Percentiles rank a stretch among this genome's conserved stretches.
These are phyloP conservation scores for Phytophthora brassicae DNA, from an alignment of 352 stramenopile genomes.

Conservation along the genomic window DNA sequence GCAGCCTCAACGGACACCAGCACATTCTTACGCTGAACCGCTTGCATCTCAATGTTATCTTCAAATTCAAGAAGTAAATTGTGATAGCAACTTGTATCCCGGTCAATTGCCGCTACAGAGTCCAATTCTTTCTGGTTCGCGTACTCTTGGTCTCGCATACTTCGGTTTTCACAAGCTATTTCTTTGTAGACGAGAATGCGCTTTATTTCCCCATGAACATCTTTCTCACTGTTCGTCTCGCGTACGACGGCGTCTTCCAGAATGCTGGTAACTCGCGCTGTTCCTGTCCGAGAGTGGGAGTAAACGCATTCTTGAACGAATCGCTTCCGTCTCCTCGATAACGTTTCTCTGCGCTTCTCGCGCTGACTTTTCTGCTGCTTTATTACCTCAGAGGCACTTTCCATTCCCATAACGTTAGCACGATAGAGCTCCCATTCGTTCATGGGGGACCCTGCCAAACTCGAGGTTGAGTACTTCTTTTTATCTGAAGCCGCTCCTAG, in stretches of 20 bases:
- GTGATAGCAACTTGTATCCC: conserved; percentile 55
- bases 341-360: conserved; percentile 53
- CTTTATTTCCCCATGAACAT: conserved; percentile 38
- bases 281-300: conserved; percentile 32
- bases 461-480: conserved; percentile 29
- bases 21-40: conserved; percentile 36
- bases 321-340: conserved; percentile 53
- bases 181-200: conserved; percentile 71
- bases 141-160: conserved; percentile 51
- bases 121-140: conserved; percentile 51
- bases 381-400: conserved; percentile 32
- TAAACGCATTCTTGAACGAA: conserved; percentile 62
- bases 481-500: conserved; percentile 34
- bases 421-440: conserved; percentile 33
- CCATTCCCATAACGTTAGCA: conserved; percentile 29
- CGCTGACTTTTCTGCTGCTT: conserved; percentile 53
- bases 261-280: conserved; percentile 28
- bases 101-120: conserved; percentile 41
- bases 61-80: conserved; percentile 63
- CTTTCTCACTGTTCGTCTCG: conserved; percentile 50
- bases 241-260: conserved; percentile 52
- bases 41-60: conserved; percentile 56
- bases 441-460: conserved; percentile 21
- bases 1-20: conserved; percentile 37
- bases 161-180: conserved; percentile 61